Percentiles rank a stretch among this genome's conserved stretches.
Conservation (phyloP, 257 asterid species). For the Jacaranda copaia region DNA sequence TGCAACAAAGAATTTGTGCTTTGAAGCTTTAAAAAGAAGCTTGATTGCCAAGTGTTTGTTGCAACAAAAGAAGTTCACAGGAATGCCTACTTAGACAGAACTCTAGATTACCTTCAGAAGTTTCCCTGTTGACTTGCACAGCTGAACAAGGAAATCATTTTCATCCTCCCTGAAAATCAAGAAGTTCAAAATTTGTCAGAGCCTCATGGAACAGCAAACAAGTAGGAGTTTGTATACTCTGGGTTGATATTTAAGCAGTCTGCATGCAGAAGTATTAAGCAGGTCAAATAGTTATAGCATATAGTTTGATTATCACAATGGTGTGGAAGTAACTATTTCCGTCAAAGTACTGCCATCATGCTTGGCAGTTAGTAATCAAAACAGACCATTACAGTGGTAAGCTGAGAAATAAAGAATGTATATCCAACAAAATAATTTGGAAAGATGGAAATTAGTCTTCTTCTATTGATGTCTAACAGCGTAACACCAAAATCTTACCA, state of each 20-base stretch:
- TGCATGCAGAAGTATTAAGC: background rate
- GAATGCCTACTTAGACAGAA: background rate
- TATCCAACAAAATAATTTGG: background rate
- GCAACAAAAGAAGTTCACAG: background rate
- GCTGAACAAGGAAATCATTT: constrained; percentile 82
- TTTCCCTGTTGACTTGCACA: constrained; percentile 83
- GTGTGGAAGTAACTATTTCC: background rate
- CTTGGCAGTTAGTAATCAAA: background rate
- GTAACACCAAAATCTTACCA: constrained; percentile 56
- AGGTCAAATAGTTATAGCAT: background rate
- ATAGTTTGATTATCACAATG: background rate
- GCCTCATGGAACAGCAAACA: background rate
- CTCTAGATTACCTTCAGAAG: constrained; percentile 72
- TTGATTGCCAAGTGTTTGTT: background rate
- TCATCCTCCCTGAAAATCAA: constrained; percentile 77
- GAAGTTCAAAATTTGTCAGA: constrained; percentile 7
- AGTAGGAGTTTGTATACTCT: background rate
- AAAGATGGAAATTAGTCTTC: background rate
- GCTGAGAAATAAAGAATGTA: background rate
- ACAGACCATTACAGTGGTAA: background rate
- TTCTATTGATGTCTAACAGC: constrained; percentile 6
- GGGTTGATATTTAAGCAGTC: background rate
- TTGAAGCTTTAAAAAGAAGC: background rate
- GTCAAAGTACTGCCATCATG: background rate
- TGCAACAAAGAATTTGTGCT: background rate